Percentiles rank a stretch among this genome's conserved stretches.
Conservation (phyloP, 306 rosid genomes). For the Oxytropis ochrocephala region DNA sequence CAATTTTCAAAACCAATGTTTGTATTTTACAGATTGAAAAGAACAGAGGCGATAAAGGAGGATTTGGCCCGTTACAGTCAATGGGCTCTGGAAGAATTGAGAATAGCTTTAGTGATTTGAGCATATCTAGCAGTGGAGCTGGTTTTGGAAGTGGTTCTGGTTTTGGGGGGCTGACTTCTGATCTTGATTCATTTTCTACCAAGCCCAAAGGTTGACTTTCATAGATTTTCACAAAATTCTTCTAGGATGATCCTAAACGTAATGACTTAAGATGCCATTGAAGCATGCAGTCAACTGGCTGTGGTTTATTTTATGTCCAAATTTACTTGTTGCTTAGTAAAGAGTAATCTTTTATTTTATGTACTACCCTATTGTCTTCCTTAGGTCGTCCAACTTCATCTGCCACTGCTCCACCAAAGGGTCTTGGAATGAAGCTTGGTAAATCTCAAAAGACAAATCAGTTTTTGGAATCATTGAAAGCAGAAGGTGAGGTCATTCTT, state of each 20-base stretch:
- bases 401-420: constrained; percentile 94
- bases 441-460: constrained; percentile 84
- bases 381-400: constrained; percentile 72
- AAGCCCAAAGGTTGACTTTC: constrained; percentile 75
- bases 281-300: neutral
- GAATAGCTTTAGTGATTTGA: constrained; percentile 62
- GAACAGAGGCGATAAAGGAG: constrained; percentile 86
- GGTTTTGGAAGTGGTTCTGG: constrained; percentile 90
- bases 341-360: constrained; percentile 13
- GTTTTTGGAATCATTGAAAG: constrained; percentile 91
- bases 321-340: constrained; percentile 10
- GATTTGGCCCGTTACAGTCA: constrained; percentile 71
- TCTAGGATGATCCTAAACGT: neutral
- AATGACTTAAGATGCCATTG: constrained; percentile 10
- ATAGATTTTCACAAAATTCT: constrained; percentile 7
- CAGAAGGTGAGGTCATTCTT: constrained; percentile 91
- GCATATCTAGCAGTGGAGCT: constrained; percentile 73
- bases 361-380: neutral
- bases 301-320: constrained; percentile 12
- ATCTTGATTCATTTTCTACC: constrained; percentile 64
- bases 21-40: constrained; percentile 70
- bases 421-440: constrained; percentile 86
- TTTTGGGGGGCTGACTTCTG: constrained; percentile 70
- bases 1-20: neutral
- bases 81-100: constrained; percentile 96